A percentile compares a stretch with the other conserved stretches of the same genome.
phyloP scores from a whole-genome alignment of 148 eudicot genomes.

The Nepenthes mirabilis region DNA sequence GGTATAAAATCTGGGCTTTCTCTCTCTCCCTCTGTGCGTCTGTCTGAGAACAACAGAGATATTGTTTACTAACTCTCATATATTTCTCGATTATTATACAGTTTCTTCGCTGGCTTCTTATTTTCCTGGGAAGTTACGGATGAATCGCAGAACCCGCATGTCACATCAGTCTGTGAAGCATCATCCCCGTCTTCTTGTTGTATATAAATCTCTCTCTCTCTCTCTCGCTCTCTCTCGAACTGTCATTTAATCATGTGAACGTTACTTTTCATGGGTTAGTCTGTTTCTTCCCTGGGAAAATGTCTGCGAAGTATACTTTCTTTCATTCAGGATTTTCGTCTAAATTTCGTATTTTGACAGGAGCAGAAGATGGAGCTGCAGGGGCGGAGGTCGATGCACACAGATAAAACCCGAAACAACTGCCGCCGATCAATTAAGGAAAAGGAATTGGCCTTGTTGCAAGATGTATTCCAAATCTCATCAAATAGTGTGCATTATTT shows the following conservation, averaged over 20 bases:
- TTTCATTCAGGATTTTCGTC: background rate
- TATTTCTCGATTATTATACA: no score
- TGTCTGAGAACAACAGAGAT: no score
- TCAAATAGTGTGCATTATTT: background rate
- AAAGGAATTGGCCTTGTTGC: constrained; percentile 52
- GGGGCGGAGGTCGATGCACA: constrained; percentile 17
- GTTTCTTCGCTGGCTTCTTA: background rate
- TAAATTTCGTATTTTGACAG: constrained; percentile 13
- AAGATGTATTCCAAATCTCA: constrained; percentile 47
- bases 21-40: no score
- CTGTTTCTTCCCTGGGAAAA: no score
- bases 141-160: constrained; percentile 30
- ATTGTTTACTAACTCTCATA: no score
- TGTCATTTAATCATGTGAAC: background rate
- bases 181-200: constrained; percentile 17
- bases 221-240: background rate
- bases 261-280: background rate
- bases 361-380: constrained; percentile 31
- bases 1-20: no score
- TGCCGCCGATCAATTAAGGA: constrained; percentile 27
- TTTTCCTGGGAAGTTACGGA: background rate
- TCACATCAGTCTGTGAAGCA: constrained; percentile 24
- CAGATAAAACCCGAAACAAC: constrained; percentile 17
- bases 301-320: background rate
- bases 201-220: constrained; percentile 2